A percentile compares a stretch with the other conserved stretches of the same genome.
Conservation (phyloP, 768 basidiomycete genomes). For the Hysterangium stoloniferum region DNA sequence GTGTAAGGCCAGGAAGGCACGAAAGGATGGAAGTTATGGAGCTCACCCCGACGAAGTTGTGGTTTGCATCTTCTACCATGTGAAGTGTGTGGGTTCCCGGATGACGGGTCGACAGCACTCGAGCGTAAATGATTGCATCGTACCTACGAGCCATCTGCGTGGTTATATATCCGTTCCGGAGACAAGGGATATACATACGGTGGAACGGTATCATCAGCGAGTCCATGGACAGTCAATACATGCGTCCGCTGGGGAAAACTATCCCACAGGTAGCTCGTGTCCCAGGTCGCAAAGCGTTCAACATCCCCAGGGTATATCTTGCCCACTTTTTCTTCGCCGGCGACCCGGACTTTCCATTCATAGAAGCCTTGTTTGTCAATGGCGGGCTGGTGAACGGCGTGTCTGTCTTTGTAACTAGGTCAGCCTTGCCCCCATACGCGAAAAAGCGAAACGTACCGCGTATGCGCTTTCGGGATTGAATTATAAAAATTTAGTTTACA, state of each 20-base stretch:
- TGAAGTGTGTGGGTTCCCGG: constrained; percentile 68
- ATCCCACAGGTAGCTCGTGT: constrained; percentile 61
- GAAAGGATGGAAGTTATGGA: no score
- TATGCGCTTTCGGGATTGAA: background rate
- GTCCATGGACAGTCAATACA: constrained; percentile 75
- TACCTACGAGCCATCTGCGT: constrained; percentile 34
- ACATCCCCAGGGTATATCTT: constrained; percentile 54
- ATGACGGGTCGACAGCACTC: constrained; percentile 44
- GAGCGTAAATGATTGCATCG: constrained; percentile 64
- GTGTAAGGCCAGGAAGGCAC: background rate
- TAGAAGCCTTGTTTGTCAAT: constrained; percentile 53
- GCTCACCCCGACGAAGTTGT: constrained; percentile 62
- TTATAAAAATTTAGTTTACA: background rate
- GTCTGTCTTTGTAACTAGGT: constrained; percentile 16
- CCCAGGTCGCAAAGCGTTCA: constrained; percentile 53
- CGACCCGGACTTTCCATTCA: constrained; percentile 57
- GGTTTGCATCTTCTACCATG: constrained; percentile 67
- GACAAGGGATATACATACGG: constrained; percentile 39
- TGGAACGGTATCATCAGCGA: constrained; percentile 59
- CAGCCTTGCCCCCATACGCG: background rate
- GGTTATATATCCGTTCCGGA: background rate
- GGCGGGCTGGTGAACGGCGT: constrained; percentile 36
- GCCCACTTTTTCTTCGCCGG: constrained; percentile 46
- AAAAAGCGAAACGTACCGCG: background rate
- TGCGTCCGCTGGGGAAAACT: constrained; percentile 54